Evolutionary conservation across 2,329 filamentous ascomycete genomes (phyloP).

Genomic region (Xylaria multiplex): DNA sequence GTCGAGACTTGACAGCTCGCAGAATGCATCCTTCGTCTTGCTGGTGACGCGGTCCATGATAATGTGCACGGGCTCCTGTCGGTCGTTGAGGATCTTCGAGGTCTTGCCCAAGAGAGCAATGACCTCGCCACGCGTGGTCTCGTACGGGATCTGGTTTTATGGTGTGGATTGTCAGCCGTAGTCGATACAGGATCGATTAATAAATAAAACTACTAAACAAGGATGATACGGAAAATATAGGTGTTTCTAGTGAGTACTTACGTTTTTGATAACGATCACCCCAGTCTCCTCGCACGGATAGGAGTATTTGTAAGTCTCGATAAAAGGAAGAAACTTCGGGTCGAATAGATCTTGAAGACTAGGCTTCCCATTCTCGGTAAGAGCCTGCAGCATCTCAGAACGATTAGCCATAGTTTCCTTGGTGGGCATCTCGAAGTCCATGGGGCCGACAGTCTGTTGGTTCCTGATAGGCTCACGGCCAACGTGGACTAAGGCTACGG

Average conservation of each 20-base stretch:
- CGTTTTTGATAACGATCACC: constrained; percentile 62
- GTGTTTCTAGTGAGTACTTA: constrained; percentile 48
- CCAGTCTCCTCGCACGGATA: constrained; percentile 43
- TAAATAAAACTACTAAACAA: no score
- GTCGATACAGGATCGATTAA: neutral
- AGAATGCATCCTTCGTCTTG: constrained; percentile 59
- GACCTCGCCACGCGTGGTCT: constrained; percentile 53
- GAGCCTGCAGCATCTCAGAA: constrained; percentile 26
- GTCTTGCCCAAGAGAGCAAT: constrained; percentile 58
- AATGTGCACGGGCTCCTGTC: constrained; percentile 57
- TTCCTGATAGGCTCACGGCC: neutral
- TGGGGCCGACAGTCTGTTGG: constrained; percentile 3
- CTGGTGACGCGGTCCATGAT: constrained; percentile 59
- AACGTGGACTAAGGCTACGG: neutral
- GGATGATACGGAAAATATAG: neutral
- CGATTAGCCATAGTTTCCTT: constrained; percentile 11
- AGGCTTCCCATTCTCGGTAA: constrained; percentile 27
- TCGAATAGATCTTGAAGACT: constrained; percentile 18
- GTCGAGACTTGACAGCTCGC: constrained; percentile 56
- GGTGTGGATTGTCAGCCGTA: constrained; percentile 13
- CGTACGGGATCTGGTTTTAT: constrained; percentile 54
- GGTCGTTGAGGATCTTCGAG: constrained; percentile 54
- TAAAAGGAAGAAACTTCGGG: constrained; percentile 29
- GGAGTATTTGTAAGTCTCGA: constrained; percentile 5
- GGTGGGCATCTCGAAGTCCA: constrained; percentile 16